A percentile compares a stretch with the other conserved stretches of the same genome.
These are phyloP conservation scores for Nakaseomyces nivariensis DNA, from an alignment of 1,139 yeast species.

Conservation along the genomic window DNA sequence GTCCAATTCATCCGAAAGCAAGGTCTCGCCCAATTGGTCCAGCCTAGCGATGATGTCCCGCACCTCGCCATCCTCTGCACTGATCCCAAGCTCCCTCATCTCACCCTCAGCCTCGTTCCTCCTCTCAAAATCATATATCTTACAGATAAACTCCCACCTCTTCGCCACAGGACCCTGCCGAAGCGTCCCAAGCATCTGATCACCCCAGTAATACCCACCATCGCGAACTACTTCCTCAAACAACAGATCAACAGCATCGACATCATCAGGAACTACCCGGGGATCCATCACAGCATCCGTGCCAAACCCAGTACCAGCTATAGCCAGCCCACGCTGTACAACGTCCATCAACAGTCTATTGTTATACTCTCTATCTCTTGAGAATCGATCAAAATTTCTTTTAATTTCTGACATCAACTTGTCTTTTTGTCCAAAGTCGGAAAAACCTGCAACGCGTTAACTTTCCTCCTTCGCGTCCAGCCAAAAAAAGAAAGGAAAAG, in stretches of 20 bases:
- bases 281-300: not conserved
- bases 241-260: conserved; percentile 6
- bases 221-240: conserved; percentile 8
- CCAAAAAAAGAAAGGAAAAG: too few relatives aligned
- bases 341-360: not conserved
- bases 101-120: not conserved
- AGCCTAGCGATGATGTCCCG: conserved; percentile 1
- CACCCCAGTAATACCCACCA: conserved; percentile 9
- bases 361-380: too few relatives aligned
- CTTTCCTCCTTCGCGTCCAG: too few relatives aligned
- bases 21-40: not conserved
- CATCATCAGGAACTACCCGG: conserved; percentile 5
- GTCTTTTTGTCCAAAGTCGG: too few relatives aligned
- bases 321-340: not conserved
- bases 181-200: conserved; percentile 5
- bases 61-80: not conserved
- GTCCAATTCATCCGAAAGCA: not conserved
- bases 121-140: conserved; percentile 2
- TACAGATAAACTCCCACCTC: conserved; percentile 13
- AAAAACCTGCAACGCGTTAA: too few relatives aligned
- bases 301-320: not conserved
- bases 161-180: conserved; percentile 6
- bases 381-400: too few relatives aligned
- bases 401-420: too few relatives aligned
- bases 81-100: not conserved